phyloP scores from a whole-genome alignment of 257 asterid species.

The Solanum phureja region DNA sequence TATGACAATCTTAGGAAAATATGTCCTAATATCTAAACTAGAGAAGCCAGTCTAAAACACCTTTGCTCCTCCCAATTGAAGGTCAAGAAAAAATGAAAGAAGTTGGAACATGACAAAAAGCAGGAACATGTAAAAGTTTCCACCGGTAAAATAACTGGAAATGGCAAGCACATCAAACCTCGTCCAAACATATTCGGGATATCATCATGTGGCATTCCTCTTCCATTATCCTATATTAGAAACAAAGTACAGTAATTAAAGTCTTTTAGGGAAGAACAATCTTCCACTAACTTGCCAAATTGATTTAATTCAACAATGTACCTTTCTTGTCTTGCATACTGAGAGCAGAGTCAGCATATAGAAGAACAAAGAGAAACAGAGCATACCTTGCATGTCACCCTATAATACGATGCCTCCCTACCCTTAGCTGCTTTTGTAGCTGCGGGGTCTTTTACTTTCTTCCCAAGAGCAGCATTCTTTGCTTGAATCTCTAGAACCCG shows the following conservation, averaged over 20 bases:
- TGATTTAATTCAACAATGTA: neutral
- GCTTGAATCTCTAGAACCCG: constrained; percentile 69
- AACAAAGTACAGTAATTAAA: constrained; percentile 11
- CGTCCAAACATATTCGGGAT: constrained; percentile 95
- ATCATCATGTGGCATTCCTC: constrained; percentile 96
- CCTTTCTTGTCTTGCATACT: neutral
- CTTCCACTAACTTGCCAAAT: neutral
- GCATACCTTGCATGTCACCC: constrained; percentile 74
- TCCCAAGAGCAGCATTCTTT: constrained; percentile 71
- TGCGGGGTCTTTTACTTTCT: constrained; percentile 50
- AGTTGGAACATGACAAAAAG: neutral
- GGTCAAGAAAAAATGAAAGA: neutral
- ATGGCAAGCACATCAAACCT: constrained; percentile 29
- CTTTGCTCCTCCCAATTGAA: neutral
- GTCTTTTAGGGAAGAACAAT: neutral
- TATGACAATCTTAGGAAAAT: neutral
- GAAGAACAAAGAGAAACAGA: neutral
- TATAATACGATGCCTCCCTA: constrained; percentile 70
- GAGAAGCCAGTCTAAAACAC: neutral
- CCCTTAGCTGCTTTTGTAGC: constrained; percentile 47
- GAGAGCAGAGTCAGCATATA: neutral
- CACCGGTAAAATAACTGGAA: neutral
- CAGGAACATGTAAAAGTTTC: neutral
- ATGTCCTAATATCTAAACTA: neutral
- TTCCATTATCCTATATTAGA: constrained; percentile 72